phyloP scores from a whole-genome alignment of 805 yeast genomes.

The Metschnikowia dekortorum region DNA sequence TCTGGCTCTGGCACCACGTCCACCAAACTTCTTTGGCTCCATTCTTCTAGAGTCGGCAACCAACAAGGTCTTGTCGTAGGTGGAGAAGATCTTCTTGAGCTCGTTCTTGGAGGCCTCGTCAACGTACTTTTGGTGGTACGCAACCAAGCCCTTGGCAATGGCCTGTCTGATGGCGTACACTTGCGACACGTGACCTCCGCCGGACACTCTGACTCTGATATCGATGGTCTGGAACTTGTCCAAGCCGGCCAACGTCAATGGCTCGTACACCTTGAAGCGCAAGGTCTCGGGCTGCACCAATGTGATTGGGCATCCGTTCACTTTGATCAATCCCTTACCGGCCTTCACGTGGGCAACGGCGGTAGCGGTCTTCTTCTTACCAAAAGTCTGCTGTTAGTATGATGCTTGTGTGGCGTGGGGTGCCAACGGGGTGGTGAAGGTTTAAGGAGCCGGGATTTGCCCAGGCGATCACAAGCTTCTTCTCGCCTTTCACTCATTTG shows the following conservation, averaged over 20 bases:
- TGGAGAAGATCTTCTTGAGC: constrained; percentile 94
- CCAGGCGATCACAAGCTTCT: too few relatives aligned
- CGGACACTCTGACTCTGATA: constrained; percentile 98
- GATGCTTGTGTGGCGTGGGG: background rate
- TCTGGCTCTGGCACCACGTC: constrained; percentile 99
- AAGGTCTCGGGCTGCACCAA: constrained; percentile 98
- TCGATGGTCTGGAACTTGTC: constrained; percentile 98
- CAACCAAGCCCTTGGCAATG: constrained; percentile 98
- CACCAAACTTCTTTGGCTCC: constrained; percentile 99
- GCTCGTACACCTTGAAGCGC: constrained; percentile 99
- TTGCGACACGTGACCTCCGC: constrained; percentile 99
- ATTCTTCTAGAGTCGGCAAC: constrained; percentile 99
- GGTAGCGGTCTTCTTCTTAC: constrained; percentile 99
- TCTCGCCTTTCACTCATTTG: too few relatives aligned
- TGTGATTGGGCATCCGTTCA: constrained; percentile 99
- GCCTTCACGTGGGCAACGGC: constrained; percentile 99
- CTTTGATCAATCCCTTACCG: constrained; percentile 99
- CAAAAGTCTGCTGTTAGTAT: constrained; percentile 72
- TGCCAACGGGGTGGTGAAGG: too few relatives aligned
- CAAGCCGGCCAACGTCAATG: constrained; percentile 95
- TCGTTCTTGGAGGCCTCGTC: constrained; percentile 99
- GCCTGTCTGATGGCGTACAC: constrained; percentile 99
- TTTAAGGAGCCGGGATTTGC: too few relatives aligned
- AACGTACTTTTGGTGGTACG: constrained; percentile 98
- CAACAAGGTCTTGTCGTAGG: constrained; percentile 99